Evolutionary conservation across 1,284 basidiomycete species (phyloP), one percentile per base, ranked within the genome.

Genomic region (Tylopilus sp.): DNA sequence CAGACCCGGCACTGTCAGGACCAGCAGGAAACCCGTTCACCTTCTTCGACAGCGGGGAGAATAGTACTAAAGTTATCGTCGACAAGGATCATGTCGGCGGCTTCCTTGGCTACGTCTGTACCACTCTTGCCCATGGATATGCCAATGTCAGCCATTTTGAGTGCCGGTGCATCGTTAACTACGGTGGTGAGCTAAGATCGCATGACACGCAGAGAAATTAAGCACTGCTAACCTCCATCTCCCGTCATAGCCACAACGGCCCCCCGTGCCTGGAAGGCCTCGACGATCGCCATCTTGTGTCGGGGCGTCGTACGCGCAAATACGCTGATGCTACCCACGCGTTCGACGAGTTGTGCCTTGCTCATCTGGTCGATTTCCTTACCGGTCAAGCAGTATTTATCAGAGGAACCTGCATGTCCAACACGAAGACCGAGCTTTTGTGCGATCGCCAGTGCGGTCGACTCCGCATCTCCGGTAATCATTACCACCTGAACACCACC

Each of bases 121-220:
- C 95, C 96, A 51, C 88, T 89, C 69, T 89, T 91, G 49, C 96
- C 96, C 95, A 99, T 98, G 34, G 91, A 90, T 43, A 99, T 86
- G 19, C 96, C 96, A 58, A 99, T 98, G 64, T 98, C 95, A 4
- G 96, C 95, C 89, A 95, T 93, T 70, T 96, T 97, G 54, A 98
- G 74, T 16, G 95, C 95, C 6, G 95, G 95, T 0, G 96, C 93
- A 61, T 99, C 96, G 65, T 99, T 98, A 11, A 99, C 96, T 89
- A 52, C 25, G 12, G 4, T 12, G 8, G 4, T 28, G 9, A 16
- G 26, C 51, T n/a, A 25, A 46, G 16, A 37, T 46, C 42, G 46
- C 37, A 25, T 6, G 1, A 9, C 18, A 38, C 6, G 12, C 1
- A 16, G 15, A 13, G 18, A 16, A 46, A 36, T 8, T 43, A 7